Evolutionary conservation across 2,329 filamentous ascomycete genomes (phyloP).

Genomic region (Amesomyces nigricolor): DNA sequence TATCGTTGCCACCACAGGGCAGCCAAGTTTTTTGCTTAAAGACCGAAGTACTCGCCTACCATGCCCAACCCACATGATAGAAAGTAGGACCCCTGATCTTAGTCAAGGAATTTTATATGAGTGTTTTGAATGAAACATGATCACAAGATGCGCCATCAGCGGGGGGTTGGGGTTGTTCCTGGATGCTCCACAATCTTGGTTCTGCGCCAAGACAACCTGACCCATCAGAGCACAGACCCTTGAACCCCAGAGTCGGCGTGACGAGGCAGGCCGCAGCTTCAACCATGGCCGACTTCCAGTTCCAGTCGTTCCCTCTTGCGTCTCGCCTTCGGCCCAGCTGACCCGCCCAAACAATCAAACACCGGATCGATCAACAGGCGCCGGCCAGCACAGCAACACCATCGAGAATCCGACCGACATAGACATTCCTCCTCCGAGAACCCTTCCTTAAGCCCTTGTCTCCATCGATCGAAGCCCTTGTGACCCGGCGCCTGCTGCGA

Average conservation of each 20-base stretch:
- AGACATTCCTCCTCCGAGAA: conserved; percentile 6
- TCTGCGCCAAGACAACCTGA: not conserved
- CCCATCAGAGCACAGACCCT: conserved; percentile 12
- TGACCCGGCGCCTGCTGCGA: conserved; percentile 7
- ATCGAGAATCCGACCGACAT: conserved; percentile 10
- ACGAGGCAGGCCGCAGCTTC: conserved; percentile 19
- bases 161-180: not conserved
- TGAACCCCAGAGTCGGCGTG: conserved; percentile 4
- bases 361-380: conserved; percentile 6
- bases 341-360: conserved; percentile 19
- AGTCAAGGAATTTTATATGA: too few relatives aligned
- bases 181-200: too few relatives aligned
- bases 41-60: too few relatives aligned
- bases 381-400: conserved; percentile 13
- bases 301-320: conserved; percentile 3
- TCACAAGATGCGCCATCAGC: not conserved
- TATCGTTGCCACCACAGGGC: too few relatives aligned
- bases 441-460: conserved; percentile 16
- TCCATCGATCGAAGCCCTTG: conserved; percentile 6
- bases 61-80: too few relatives aligned
- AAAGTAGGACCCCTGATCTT: too few relatives aligned
- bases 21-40: too few relatives aligned
- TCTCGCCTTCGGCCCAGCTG: conserved; percentile 8
- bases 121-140: too few relatives aligned
- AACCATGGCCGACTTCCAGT: conserved; percentile 5